Evolutionary conservation across 306 rosid genomes (phyloP), one percentile per base, ranked within the genome.

Genomic region (Vigna hirtella): DNA sequence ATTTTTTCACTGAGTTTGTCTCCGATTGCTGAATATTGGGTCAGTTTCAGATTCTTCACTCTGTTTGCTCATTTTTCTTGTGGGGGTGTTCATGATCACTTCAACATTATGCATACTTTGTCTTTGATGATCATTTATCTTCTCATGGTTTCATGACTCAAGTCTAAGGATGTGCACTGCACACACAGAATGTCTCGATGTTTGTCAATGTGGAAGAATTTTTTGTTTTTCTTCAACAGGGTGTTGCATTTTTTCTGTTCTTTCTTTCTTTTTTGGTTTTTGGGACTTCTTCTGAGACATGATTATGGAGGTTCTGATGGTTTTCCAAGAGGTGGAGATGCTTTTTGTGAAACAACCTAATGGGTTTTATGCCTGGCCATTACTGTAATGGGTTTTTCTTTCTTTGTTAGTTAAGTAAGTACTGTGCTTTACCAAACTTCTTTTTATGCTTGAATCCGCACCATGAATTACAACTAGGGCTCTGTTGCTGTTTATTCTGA

Each of bases 11-110:
- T 30, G 3, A 0, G 2, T 18, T 42, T 40, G 5, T 11, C 15
- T 75, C 20, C 0, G 6, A 0, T 18, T 36, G 17, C 43, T 65
- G 32, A 24, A 6, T 67, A 9, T 55, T 55, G 59, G 53, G 64
- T 72, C 16, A 22, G 53, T 30, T 7, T 63, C n/a, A 18, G 8
- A 28, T 61, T 78, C 74, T 73, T 73, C 24, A 7, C 2, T 17
- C 36, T 17, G 22, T 45, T 34, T 22, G 55, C 12, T 47, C 17
- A 32, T 45, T 17, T 3, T 10, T 58, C 36, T 45, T 9, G 15
- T 4, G 52, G 63, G 43, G 24, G 55, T 76, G 73, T 20, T 10
- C 7, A 56, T 42, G 5, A 52, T 36, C 18, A 52, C 1, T 3
- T 57, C 12, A 24, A 24, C 0, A 61, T 14, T 2, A 1, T 43